Evolutionary conservation across 169 alveolate genomes (phyloP), one percentile per base, ranked within the genome.

Genomic region (Plasmodium adleri): DNA sequence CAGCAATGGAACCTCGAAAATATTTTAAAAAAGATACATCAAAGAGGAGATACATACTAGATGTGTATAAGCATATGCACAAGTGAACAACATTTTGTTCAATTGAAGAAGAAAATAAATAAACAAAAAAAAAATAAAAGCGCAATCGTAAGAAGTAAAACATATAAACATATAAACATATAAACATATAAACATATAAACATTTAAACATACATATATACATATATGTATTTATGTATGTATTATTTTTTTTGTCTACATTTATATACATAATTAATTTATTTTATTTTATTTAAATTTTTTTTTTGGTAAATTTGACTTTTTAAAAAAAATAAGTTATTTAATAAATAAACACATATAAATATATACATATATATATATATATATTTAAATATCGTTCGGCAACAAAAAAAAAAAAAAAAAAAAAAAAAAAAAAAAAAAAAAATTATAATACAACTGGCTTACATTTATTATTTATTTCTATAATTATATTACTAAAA

Each of bases 1-100:
- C 91, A 22, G 91, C 91, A 20, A 83, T 83, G 91, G 91, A 83
- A 47, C 86, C 83, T 0, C 91, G 71, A 63, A 83, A 83, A 62
- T n/a, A 50, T 72, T 83, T 83, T 62, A 83, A 49, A 73, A 70
- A 63, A 26, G 59, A 49, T 28, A 83, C 91, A 6, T 59, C 91
- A 26, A 83, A 45, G 24, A 72, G 91, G 20, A 68, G 91, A 72
- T 83, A 68, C 54, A 70, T 83, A 47, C 52, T 83, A 32, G 91
- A 83, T 56, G 63, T 83, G 15, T 83, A 83, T 20, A 72, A 63
- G 17, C 91, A 83, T 56, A 83, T 83, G 85, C 58, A 83, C 52
- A 83, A 83, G 47, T 83, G 54, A 62, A 2, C 3, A 68, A 20
- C 28, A 1, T 12, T 17, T n/a, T 1, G 20, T 54, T n/a, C 20